Percentiles rank a stretch among this genome's conserved stretches.
phyloP scores from a whole-genome alignment of 2,329 filamentous ascomycete genomes.

The Endocalyx cinctus region DNA sequence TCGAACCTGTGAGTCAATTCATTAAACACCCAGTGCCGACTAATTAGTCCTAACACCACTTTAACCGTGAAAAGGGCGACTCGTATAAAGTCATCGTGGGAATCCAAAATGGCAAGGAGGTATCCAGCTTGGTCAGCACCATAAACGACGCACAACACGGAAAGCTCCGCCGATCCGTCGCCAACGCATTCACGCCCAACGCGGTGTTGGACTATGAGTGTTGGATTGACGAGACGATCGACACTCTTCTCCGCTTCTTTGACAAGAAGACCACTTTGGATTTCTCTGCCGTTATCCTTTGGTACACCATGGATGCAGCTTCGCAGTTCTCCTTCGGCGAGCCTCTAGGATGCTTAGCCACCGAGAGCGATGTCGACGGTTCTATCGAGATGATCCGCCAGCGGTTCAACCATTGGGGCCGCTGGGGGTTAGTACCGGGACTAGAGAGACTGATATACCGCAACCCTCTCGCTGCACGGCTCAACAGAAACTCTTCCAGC shows the following conservation, averaged over 20 bases:
- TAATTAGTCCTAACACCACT: too few relatives aligned
- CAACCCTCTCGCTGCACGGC: conserved; percentile 17
- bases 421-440: conserved; percentile 17
- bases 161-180: conserved; percentile 18
- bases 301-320: conserved; percentile 19
- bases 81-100: conserved; percentile 19
- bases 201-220: conserved; percentile 19
- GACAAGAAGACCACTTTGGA: conserved; percentile 13
- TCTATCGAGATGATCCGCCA: conserved; percentile 19
- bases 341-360: conserved; percentile 16
- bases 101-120: conserved; percentile 19
- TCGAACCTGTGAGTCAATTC: conserved; percentile 4
- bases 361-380: conserved; percentile 15
- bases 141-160: conserved; percentile 17
- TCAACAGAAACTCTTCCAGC: conserved; percentile 10
- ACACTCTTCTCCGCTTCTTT: conserved; percentile 12
- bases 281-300: conserved; percentile 13
- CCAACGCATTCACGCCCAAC: conserved; percentile 19
- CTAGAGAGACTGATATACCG: conserved; percentile 19
- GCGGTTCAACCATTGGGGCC: conserved; percentile 19
- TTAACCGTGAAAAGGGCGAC: too few relatives aligned
- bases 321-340: conserved; percentile 17
- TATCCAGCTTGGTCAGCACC: conserved; percentile 19
- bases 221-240: conserved; percentile 18
- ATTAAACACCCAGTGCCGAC: too few relatives aligned